Evolutionary conservation across 2,329 filamentous ascomycete genomes (phyloP), one percentile per base, ranked within the genome.

Genomic region (Arthrobotrys pseudoclavata): DNA sequence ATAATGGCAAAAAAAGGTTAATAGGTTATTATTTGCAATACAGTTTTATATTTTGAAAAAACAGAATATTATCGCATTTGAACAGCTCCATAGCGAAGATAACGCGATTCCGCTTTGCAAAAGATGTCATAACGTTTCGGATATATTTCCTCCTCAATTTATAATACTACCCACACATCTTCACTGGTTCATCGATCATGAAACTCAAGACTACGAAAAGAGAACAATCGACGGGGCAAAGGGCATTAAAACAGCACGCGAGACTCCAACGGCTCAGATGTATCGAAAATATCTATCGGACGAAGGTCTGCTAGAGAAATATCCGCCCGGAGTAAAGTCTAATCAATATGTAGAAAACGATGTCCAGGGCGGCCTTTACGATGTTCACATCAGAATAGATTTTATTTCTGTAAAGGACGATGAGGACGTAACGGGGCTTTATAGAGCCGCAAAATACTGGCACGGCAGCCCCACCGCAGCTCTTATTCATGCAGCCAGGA

Each of bases 61-160:
- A n/a, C n/a, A n/a, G n/a, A n/a, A n/a, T n/a, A n/a, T n/a, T n/a
- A n/a, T n/a, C n/a, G n/a, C n/a, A n/a, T n/a, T n/a, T n/a, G n/a
- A n/a, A n/a, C n/a, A n/a, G n/a, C n/a, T n/a, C n/a, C n/a, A n/a
- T n/a, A n/a, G n/a, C n/a, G n/a, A n/a, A n/a, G 42, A 47, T 1
- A 68, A 68, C 9, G 63, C 63, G 0, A 68, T 68, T 13, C 63
- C 47, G 5, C 34, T 68, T 6, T 68, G 63, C 7, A 31, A 42
- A 55, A 31, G 2, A 2, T 55, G 63, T 20, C 52, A 69, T 31
- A 34, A 40, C 6, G 13, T 31, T 6, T 60, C 60, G 18, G 50
- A 60, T 24, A 24, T 15, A 24, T 13, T 34, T 5, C 34, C 29
- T 9, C 52, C 64, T 0, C 18, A 31, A 20, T 57, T 60, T n/a